phyloP scores from a whole-genome alignment of 2,329 filamentous ascomycete genomes.

The Raffaelea deltoideospora region DNA sequence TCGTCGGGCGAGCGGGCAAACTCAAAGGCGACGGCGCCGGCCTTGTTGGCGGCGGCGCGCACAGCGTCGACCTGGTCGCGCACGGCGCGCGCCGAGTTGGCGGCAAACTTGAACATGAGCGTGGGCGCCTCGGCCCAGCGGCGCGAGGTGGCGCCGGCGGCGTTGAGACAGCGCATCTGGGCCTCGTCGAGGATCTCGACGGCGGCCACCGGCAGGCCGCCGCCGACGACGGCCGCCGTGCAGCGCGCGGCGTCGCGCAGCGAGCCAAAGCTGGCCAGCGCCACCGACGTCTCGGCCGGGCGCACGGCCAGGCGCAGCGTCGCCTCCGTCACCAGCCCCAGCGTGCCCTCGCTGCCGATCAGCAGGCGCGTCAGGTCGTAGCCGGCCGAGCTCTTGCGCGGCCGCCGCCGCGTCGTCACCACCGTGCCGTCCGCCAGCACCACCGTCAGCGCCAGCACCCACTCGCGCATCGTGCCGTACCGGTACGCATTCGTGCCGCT shows the following conservation, averaged over 20 bases:
- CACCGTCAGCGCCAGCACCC: conserved; percentile 76
- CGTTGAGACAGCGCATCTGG: conserved; percentile 62
- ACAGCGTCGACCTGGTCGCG: conserved; percentile 66
- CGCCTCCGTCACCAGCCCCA: conserved; percentile 83
- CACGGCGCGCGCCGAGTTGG: conserved; percentile 47
- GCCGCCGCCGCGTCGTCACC: conserved; percentile 76
- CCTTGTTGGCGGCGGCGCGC: conserved; percentile 41
- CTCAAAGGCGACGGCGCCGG: conserved; percentile 56
- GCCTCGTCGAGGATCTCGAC: conserved; percentile 86
- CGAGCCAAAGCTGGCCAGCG: conserved; percentile 44
- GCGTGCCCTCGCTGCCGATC: conserved; percentile 80
- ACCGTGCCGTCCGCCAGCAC: conserved; percentile 82
- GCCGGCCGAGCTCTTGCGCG: conserved; percentile 77
- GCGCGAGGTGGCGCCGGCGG: conserved; percentile 49
- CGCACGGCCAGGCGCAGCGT: conserved; percentile 74
- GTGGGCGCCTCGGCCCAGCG: conserved; percentile 60
- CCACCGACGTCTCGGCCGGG: conserved; percentile 66
- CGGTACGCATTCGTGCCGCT: conserved; percentile 80
- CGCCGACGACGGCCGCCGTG: conserved; percentile 63
- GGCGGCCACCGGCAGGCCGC: conserved; percentile 76
- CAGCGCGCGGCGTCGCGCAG: conserved; percentile 63
- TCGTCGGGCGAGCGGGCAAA: conserved; percentile 57
- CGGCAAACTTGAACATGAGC: conserved; percentile 73
- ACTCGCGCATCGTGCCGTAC: conserved; percentile 90
- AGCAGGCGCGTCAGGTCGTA: conserved; percentile 86